Conservation (phyloP, 305 asterid species). For the Solanum hybrid region DNA sequence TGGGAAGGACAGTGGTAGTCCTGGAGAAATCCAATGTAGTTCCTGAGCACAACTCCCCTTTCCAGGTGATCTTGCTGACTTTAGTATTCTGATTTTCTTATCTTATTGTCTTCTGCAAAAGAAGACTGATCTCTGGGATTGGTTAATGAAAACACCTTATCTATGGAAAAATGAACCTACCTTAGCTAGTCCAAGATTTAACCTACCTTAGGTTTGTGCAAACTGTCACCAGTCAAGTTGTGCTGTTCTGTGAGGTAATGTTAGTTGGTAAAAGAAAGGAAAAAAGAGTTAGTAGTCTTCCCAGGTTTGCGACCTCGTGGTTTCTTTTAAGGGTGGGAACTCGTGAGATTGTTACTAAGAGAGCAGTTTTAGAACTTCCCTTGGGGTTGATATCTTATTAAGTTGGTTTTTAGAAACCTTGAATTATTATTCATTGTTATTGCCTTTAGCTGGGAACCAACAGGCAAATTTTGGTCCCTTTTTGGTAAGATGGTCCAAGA, state of each 20-base stretch:
- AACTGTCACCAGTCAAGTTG: background rate
- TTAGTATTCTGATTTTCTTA: background rate
- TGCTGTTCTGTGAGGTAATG: background rate
- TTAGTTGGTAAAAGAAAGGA: background rate
- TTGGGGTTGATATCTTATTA: background rate
- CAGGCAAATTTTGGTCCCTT: background rate
- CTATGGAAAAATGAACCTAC: background rate
- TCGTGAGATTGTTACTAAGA: background rate
- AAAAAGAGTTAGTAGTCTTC: background rate
- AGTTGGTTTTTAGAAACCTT: background rate
- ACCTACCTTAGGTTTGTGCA: background rate
- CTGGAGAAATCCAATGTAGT: conserved; percentile 80
- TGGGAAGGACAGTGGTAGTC: conserved; percentile 92
- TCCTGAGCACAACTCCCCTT: conserved; percentile 84
- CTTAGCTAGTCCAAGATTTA: background rate
- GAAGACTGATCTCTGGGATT: background rate
- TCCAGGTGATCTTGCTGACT: conserved; percentile 61
- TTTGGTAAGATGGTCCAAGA: background rate
- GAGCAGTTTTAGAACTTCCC: background rate
- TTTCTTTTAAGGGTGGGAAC: background rate
- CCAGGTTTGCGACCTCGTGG: background rate
- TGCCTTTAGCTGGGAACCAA: background rate
- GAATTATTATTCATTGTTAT: background rate
- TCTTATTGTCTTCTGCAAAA: background rate
- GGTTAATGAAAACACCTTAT: background rate